phyloP scores from a whole-genome alignment of 2,329 filamentous ascomycete species.

The Exophiala viscosa region DNA sequence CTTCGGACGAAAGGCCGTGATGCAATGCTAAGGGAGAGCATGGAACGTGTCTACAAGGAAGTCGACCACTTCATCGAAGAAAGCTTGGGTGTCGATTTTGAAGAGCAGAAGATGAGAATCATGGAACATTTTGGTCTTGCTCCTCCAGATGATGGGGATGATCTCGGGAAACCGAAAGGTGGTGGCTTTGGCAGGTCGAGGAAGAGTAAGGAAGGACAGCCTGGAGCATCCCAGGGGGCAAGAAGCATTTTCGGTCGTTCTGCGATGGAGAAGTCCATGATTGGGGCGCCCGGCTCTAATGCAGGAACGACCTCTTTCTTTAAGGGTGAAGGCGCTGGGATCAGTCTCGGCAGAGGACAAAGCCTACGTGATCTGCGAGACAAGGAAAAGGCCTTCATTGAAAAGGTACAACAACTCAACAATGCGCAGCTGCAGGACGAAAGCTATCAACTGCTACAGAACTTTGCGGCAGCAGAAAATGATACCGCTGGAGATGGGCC shows the following conservation, averaged over 20 bases:
- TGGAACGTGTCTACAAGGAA: slow-evolving; percentile 82
- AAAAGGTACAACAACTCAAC: slow-evolving; percentile 77
- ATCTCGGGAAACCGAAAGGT: slow-evolving; percentile 33
- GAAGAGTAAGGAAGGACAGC: slow-evolving; percentile 4
- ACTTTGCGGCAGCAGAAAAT: slow-evolving; percentile 71
- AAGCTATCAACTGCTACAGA: slow-evolving; percentile 69
- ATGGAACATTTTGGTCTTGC: slow-evolving; percentile 93
- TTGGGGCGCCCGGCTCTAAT: slow-evolving; percentile 68
- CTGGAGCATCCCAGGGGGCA: slow-evolving; percentile 4
- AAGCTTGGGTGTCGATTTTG: slow-evolving; percentile 93
- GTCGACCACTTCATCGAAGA: slow-evolving; percentile 94
- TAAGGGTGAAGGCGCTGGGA: slow-evolving; percentile 45
- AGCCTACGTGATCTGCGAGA: slow-evolving; percentile 76
- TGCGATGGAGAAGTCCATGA: slow-evolving; percentile 75
- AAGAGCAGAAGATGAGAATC: slow-evolving; percentile 84
- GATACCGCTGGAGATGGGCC: slow-evolving; percentile 67
- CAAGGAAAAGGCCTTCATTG: slow-evolving; percentile 77
- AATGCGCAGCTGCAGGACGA: slow-evolving; percentile 62
- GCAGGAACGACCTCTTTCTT: slow-evolving; percentile 64
- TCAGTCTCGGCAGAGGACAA: slow-evolving; percentile 49
- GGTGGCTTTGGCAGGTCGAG: slow-evolving; percentile 47
- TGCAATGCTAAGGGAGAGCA: slow-evolving; percentile 85
- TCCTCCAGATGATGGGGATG: slow-evolving; percentile 47
- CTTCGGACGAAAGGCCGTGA: slow-evolving; percentile 87
- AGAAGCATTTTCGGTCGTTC: slow-evolving; percentile 66